phyloP scores from a whole-genome alignment of 1,139 yeast species.

The Hanseniaspora uvarum region DNA sequence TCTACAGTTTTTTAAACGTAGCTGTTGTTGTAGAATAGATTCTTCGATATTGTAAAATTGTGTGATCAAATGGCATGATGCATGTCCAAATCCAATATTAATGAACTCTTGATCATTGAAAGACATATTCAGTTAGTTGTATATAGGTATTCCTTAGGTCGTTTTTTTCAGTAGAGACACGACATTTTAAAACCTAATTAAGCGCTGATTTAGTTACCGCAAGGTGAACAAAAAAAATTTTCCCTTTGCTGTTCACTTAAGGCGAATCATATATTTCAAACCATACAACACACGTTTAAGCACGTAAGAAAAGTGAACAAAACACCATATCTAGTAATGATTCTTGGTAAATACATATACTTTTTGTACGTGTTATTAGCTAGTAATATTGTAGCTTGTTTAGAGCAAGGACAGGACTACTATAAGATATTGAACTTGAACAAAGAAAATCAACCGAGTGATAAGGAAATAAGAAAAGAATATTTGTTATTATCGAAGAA shows the following conservation, averaged over 20 bases:
- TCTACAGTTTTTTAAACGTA: conserved; percentile 18
- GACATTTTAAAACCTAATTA: too few relatives aligned
- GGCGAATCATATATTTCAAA: background rate
- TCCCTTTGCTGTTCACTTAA: background rate
- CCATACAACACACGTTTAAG: background rate
- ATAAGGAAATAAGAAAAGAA: conserved; percentile 76
- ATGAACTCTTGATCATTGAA: conserved; percentile 43
- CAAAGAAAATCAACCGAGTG: conserved; percentile 50
- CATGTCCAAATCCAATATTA: conserved; percentile 58
- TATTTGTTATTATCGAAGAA: conserved; percentile 75
- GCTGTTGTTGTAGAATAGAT: conserved; percentile 38
- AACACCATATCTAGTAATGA: background rate
- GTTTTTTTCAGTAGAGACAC: too few relatives aligned
- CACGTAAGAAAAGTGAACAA: background rate
- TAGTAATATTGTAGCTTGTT: background rate
- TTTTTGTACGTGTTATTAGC: conserved; percentile 1
- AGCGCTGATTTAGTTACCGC: too few relatives aligned
- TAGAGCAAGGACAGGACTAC: conserved; percentile 27
- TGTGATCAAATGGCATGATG: conserved; percentile 61
- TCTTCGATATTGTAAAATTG: conserved; percentile 79
- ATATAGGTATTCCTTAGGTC: too few relatives aligned
- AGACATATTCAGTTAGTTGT: background rate
- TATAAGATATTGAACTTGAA: conserved; percentile 55
- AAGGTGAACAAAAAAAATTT: background rate
- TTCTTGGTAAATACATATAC: background rate